These are phyloP conservation scores for Boletus bicolor DNA, from an alignment of 768 basidiomycete species.

Conservation along the genomic window DNA sequence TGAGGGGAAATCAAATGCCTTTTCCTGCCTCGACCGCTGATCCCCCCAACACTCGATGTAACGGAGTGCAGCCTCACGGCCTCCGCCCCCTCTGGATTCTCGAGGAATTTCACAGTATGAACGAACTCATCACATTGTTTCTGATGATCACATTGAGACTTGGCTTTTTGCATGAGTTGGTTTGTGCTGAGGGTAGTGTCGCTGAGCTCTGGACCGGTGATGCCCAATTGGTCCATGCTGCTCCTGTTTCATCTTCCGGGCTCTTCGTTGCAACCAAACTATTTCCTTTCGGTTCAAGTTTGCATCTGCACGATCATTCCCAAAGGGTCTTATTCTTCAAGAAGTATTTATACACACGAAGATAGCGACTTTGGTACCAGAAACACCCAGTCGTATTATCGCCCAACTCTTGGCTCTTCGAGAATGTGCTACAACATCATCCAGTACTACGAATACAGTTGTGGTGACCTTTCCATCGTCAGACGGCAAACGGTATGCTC, in stretches of 20 bases:
- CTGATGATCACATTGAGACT: slow-evolving; percentile 9
- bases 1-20: neutral
- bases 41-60: neutral
- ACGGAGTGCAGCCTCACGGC: neutral
- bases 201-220: neutral
- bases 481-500: slow-evolving; percentile 35
- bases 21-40: neutral
- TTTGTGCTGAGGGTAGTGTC: slow-evolving; percentile 4
- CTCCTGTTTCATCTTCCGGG: slow-evolving; percentile 19
- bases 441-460: slow-evolving; percentile 33
- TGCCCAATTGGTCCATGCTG: slow-evolving; percentile 12
- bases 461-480: slow-evolving; percentile 30
- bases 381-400: slow-evolving; percentile 4
- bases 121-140: neutral
- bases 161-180: slow-evolving; percentile 8
- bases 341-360: slow-evolving; percentile 23
- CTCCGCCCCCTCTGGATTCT: slow-evolving; percentile 1
- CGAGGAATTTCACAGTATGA: slow-evolving; percentile 11
- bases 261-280: neutral
- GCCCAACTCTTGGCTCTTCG: neutral
- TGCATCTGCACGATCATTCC: slow-evolving; percentile 2
- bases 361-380: neutral
- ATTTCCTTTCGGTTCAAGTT: neutral
- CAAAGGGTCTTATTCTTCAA: slow-evolving; percentile 4
- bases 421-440: slow-evolving; percentile 36